These are phyloP conservation scores for Paramyrothecium sp. DNA, from an alignment of 2,329 filamentous ascomycete genomes.

Conservation along the genomic window DNA sequence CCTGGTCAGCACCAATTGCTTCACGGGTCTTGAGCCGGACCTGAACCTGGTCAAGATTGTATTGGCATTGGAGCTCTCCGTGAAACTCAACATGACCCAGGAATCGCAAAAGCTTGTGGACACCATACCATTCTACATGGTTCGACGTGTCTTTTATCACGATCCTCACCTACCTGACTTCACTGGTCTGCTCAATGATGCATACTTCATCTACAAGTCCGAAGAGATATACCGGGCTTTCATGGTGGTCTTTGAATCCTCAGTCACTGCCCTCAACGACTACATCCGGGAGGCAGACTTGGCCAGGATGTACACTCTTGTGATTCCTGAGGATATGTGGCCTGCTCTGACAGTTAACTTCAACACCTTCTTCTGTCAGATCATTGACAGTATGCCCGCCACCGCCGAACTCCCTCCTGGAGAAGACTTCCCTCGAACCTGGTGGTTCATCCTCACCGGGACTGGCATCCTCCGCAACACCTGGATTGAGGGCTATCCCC, in stretches of 20 bases:
- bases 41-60: background rate
- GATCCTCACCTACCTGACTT: background rate
- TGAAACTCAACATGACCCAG: background rate
- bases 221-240: background rate
- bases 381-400: slow-evolving; percentile 3
- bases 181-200: background rate
- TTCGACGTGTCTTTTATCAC: background rate
- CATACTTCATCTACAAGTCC: background rate
- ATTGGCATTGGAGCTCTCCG: background rate
- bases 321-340: slow-evolving; percentile 10
- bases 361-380: slow-evolving; percentile 3
- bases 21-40: background rate
- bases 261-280: background rate
- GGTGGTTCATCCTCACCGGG: background rate
- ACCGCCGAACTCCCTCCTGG: slow-evolving; percentile 2
- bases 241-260: background rate
- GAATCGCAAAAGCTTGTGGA: background rate
- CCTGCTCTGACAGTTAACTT: slow-evolving; percentile 11
- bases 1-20: background rate
- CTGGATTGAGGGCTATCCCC: background rate
- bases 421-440: slow-evolving; percentile 7
- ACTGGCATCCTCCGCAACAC: background rate
- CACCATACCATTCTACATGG: background rate
- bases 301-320: slow-evolving; percentile 4
- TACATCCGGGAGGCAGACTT: background rate